Conservation (phyloP, 345 rosid genomes). For the Populus alba region DNA sequence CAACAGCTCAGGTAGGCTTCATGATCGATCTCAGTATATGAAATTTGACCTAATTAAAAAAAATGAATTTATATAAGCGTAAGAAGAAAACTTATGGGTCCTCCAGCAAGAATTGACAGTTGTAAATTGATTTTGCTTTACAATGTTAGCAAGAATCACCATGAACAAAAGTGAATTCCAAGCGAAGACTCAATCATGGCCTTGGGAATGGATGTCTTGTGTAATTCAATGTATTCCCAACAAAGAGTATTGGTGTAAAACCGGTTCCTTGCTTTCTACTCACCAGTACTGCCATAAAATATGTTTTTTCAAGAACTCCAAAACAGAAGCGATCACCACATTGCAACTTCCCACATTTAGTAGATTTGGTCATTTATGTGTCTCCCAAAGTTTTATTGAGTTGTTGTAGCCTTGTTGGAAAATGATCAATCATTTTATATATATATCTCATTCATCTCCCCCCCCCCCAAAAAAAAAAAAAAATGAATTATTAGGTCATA, state of each 20-base stretch:
- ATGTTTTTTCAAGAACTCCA: not conserved
- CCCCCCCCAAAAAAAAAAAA: too few species aligned
- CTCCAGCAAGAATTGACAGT: not conserved
- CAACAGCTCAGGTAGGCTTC: too few species aligned
- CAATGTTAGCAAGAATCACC: not conserved
- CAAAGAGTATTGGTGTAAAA: not conserved
- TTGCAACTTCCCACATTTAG: not conserved
- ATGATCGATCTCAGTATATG: too few species aligned
- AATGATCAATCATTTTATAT: too few species aligned
- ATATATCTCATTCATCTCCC: too few species aligned
- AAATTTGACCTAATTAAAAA: too few species aligned
- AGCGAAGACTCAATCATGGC: constrained; percentile 13
- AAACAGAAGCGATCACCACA: not conserved
- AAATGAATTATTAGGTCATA: too few species aligned
- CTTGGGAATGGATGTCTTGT: not conserved
- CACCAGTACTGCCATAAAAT: not conserved
- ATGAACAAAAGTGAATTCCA: constrained; percentile 9
- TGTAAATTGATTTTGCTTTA: not conserved
- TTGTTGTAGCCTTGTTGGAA: not conserved
- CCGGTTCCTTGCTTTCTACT: not conserved
- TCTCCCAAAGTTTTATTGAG: too few species aligned
- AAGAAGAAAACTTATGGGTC: not conserved
- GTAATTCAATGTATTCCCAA: not conserved
- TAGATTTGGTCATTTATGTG: too few species aligned
- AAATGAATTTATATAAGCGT: not conserved